Conservation (phyloP, 352 stramenopile genomes). For the Sclerospora graminicola region DNA sequence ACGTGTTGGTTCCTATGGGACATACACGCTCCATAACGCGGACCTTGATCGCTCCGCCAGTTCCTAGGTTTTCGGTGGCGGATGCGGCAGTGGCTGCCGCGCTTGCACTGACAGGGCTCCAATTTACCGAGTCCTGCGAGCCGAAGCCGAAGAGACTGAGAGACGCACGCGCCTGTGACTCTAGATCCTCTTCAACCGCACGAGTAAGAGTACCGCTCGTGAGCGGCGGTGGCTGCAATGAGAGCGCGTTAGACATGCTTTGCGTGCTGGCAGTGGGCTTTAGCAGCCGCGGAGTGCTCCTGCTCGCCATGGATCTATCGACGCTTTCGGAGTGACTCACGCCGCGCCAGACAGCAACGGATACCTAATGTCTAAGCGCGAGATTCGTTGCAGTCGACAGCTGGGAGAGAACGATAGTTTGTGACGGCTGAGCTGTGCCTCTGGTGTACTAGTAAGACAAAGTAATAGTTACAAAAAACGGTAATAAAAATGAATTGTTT, state of each 20-base stretch:
- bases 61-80: conserved; percentile 12
- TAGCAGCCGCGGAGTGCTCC: conserved; percentile 15
- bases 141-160: conserved; percentile 71
- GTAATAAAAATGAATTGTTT: too few relatives aligned
- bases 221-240: conserved; percentile 30
- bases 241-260: conserved; percentile 33
- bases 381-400: too few relatives aligned
- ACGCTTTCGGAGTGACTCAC: too few relatives aligned
- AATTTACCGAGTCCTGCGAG: conserved; percentile 40
- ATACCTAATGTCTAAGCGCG: too few relatives aligned
- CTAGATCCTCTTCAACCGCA: conserved; percentile 42
- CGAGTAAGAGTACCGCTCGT: conserved; percentile 16
- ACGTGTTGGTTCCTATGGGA: conserved; percentile 45
- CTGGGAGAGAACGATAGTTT: too few relatives aligned
- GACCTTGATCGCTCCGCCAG: conserved; percentile 16
- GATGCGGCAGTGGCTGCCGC: conserved; percentile 11
- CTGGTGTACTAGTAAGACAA: too few relatives aligned
- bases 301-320: conserved; percentile 21
- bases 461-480: too few relatives aligned
- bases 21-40: conserved; percentile 53
- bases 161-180: conserved; percentile 47
- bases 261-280: conserved; percentile 25
- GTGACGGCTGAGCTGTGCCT: too few relatives aligned
- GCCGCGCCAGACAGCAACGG: background rate
- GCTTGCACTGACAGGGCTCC: conserved; percentile 37